A percentile compares a stretch with the other conserved stretches of the same genome.
Evolutionary conservation across 2,329 filamentous ascomycete species (phyloP).

Genomic region (Ascochyta lentis): DNA sequence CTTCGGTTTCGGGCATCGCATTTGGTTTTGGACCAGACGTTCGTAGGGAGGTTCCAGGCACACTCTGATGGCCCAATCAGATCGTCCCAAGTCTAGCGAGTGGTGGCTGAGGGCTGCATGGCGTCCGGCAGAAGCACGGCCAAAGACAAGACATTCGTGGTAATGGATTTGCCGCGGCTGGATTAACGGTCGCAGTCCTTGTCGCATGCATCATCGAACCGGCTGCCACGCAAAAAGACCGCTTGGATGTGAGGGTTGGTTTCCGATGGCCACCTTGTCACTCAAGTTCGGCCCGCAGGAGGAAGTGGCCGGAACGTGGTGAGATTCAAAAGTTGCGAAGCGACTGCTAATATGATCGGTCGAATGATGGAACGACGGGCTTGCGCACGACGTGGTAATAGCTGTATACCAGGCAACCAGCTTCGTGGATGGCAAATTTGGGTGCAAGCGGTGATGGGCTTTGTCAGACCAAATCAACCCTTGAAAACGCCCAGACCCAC

Average conservation of each 20-base stretch:
- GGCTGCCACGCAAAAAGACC: constrained; percentile 10
- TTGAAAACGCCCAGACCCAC: constrained; percentile 16
- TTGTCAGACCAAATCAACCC: constrained; percentile 14
- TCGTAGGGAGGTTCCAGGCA: constrained; percentile 12
- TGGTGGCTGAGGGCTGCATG: constrained; percentile 25
- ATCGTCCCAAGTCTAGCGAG: constrained; percentile 13
- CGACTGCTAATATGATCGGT: background rate
- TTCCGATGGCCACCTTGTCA: background rate
- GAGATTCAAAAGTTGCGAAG: constrained; percentile 4
- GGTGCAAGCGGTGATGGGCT: constrained; percentile 8
- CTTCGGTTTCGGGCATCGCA: background rate
- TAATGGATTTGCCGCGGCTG: constrained; percentile 16
- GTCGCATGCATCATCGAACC: constrained; percentile 13
- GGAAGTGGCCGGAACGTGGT: constrained; percentile 9
- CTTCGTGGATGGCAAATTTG: constrained; percentile 1
- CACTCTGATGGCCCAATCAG: constrained; percentile 25
- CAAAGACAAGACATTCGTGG: constrained; percentile 8
- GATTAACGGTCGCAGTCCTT: constrained; percentile 14
- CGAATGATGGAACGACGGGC: background rate
- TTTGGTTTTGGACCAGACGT: background rate
- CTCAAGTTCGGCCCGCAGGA: constrained; percentile 9
- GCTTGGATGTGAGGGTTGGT: background rate
- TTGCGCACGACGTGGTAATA: background rate
- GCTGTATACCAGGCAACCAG: background rate
- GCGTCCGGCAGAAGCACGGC: constrained; percentile 11